A percentile compares a stretch with the other conserved stretches of the same genome.
These are phyloP conservation scores for Talaromyces sp. DNA, from an alignment of 2,329 filamentous ascomycete genomes.

Conservation along the genomic window DNA sequence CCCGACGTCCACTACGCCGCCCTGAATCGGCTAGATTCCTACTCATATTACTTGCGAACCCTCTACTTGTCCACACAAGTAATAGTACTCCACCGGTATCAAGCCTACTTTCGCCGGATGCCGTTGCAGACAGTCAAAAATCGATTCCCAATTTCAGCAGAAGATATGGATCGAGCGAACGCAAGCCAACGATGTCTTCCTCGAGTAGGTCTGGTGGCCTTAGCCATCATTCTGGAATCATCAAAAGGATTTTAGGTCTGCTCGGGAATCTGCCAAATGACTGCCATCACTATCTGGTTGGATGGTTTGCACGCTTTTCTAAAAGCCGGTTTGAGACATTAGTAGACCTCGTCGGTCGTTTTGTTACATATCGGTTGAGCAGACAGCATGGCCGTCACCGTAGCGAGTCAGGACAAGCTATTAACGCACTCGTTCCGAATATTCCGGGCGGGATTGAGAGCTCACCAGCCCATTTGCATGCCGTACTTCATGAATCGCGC, in stretches of 20 bases:
- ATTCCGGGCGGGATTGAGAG: conserved; percentile 61
- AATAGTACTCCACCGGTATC: conserved; percentile 7
- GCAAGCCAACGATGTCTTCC: conserved; percentile 21
- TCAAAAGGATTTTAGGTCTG: conserved; percentile 79
- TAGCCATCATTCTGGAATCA: conserved; percentile 74
- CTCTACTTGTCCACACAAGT: conserved; percentile 58
- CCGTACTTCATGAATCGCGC: conserved; percentile 54
- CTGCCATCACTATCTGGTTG: conserved; percentile 72
- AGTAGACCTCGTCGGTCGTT: conserved; percentile 75
- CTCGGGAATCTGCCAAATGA: conserved; percentile 70
- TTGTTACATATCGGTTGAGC: conserved; percentile 75
- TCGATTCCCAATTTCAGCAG: conserved; percentile 17
- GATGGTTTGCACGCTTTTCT: conserved; percentile 73
- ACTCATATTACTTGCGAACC: conserved; percentile 74
- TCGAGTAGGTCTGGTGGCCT: conserved; percentile 38
- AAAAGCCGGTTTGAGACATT: conserved; percentile 64
- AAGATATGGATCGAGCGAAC: conserved; percentile 19
- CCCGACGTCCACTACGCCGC: conserved; percentile 64
- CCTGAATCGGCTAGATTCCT: conserved; percentile 73
- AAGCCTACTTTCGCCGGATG: conserved; percentile 15
- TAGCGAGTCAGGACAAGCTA: conserved; percentile 56
- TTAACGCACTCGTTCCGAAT: conserved; percentile 65
- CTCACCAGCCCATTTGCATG: conserved; percentile 64
- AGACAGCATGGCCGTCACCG: conserved; percentile 67
- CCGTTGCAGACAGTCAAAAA: neutral